A percentile compares a stretch with the other conserved stretches of the same genome.
Evolutionary conservation across 2,329 filamentous ascomycete genomes (phyloP).

Genomic region (Fusarium citri): DNA sequence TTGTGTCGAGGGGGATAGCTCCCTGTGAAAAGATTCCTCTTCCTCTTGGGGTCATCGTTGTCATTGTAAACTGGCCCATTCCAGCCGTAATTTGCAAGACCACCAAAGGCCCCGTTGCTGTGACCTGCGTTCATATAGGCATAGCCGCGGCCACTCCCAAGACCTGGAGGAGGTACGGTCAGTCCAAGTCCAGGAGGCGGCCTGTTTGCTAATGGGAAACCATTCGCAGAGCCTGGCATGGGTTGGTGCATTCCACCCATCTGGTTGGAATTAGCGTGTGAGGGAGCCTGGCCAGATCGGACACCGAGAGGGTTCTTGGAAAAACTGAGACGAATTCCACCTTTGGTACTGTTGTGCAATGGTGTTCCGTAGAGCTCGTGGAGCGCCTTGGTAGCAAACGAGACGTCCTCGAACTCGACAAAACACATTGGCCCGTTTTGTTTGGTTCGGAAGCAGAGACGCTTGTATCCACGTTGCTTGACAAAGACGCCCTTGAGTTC

Average conservation of each 20-base stretch:
- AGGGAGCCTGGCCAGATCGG: conserved; percentile 76
- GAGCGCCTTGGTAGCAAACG: conserved; percentile 90
- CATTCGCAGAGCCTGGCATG: conserved; percentile 62
- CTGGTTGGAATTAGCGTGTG: conserved; percentile 52
- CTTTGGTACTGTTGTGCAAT: conserved; percentile 92
- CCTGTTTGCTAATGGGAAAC: conserved; percentile 76
- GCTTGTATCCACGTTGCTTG: conserved; percentile 93
- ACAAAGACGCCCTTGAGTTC: conserved; percentile 95
- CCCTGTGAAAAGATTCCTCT: conserved; percentile 33
- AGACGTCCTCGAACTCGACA: conserved; percentile 95
- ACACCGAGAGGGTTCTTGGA: conserved; percentile 98
- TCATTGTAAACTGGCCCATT: conserved; percentile 38
- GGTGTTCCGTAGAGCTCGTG: conserved; percentile 89
- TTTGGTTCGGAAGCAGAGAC: conserved; percentile 94
- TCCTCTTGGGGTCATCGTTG: conserved; percentile 22
- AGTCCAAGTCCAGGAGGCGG: conserved; percentile 88
- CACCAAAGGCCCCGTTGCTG: conserved; percentile 31
- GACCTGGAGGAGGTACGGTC: conserved; percentile 78
- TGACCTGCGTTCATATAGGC: conserved; percentile 42
- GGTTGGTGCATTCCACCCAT: conserved; percentile 70
- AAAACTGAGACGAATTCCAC: conserved; percentile 94
- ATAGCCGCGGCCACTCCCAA: conserved; percentile 55
- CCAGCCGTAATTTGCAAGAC: conserved; percentile 41
- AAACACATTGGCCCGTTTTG: conserved; percentile 98
- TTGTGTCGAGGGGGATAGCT: conserved; percentile 36